phyloP scores from a whole-genome alignment of 2,329 filamentous ascomycete species.

The Colletotrichum sp. region DNA sequence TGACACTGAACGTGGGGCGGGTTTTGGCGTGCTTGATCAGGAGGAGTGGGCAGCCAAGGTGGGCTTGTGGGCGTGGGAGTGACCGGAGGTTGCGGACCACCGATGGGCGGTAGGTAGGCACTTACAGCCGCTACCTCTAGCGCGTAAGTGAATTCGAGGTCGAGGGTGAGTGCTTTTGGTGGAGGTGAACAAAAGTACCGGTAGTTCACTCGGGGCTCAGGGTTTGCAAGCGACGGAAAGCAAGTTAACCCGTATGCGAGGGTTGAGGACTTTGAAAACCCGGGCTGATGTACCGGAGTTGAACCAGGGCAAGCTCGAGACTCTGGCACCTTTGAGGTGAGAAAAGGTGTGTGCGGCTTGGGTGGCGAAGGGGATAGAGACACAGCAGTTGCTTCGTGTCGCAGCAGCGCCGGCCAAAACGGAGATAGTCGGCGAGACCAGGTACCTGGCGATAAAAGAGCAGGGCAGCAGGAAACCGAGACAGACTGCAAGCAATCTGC shows the following conservation, averaged over 20 bases:
- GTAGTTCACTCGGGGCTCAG: not conserved
- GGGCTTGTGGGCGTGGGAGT: not conserved
- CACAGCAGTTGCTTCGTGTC: not conserved
- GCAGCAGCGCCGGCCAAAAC: not conserved
- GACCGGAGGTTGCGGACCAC: conserved; percentile 5
- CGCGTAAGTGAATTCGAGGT: not conserved
- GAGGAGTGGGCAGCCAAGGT: not conserved
- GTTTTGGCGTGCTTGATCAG: not conserved
- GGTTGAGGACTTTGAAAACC: not conserved
- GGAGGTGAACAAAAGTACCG: not conserved
- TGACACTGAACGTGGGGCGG: not conserved
- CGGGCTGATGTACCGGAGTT: not conserved
- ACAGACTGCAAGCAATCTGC: not conserved
- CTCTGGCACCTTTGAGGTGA: not conserved
- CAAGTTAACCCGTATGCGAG: not conserved
- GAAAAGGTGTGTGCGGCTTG: not conserved
- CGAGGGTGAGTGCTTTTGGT: not conserved
- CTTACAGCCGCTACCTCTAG: not conserved
- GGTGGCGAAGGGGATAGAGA: not conserved
- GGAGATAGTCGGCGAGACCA: not conserved
- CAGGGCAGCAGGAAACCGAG: not conserved
- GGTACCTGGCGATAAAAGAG: not conserved
- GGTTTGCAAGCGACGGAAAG: not conserved
- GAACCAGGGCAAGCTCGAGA: not conserved
- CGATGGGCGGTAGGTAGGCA: not conserved